These are phyloP conservation scores for Nakataea oryzae DNA, from an alignment of 2,329 filamentous ascomycete species.

Conservation along the genomic window DNA sequence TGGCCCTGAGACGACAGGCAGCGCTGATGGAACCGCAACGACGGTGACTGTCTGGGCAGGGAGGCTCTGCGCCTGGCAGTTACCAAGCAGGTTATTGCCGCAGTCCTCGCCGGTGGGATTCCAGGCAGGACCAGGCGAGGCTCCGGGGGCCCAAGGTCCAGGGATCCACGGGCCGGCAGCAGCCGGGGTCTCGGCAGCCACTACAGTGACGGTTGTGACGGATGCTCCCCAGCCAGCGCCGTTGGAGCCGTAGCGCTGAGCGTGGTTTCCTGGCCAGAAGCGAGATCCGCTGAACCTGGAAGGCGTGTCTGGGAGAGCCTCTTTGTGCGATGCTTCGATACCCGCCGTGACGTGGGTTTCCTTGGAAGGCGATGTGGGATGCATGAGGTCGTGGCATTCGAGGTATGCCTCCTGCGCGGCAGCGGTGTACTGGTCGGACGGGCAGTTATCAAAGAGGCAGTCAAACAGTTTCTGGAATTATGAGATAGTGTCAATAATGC, in stretches of 20 bases:
- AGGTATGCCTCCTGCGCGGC: background rate
- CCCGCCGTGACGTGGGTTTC: background rate
- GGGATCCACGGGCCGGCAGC: background rate
- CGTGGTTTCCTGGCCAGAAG: background rate
- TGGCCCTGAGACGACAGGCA: background rate
- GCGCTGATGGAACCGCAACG: background rate
- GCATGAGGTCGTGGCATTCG: background rate
- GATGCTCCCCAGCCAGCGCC: background rate
- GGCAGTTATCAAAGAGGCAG: slow-evolving; percentile 4
- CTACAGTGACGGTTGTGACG: background rate
- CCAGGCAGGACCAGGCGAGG: background rate
- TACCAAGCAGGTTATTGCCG: background rate
- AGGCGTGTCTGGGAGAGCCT: background rate
- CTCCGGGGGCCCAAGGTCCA: background rate
- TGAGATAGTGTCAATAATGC: background rate
- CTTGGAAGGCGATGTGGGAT: background rate
- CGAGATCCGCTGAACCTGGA: background rate
- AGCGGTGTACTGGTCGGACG: background rate
- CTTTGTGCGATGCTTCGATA: background rate
- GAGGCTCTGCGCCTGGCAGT: background rate
- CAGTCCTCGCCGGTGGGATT: background rate
- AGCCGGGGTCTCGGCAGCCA: background rate
- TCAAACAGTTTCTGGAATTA: background rate
- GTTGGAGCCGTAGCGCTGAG: background rate
- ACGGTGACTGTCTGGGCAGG: background rate